These are phyloP conservation scores for Gracilaria caudata DNA, from an alignment of 23 red algal species.

Conservation along the genomic window DNA sequence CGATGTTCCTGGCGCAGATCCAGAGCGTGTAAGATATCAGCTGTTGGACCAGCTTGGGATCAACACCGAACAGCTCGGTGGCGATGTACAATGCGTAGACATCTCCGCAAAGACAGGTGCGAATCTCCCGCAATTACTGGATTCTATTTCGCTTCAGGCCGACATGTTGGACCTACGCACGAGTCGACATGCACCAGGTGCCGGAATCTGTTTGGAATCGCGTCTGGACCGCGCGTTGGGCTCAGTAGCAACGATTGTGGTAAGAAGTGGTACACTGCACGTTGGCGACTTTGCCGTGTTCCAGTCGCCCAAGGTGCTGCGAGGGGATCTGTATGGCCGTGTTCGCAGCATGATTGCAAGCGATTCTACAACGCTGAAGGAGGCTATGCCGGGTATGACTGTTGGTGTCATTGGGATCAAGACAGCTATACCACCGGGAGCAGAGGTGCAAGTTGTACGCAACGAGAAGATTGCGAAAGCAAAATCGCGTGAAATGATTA, in stretches of 20 bases:
- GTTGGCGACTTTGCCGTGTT: slow-evolving; percentile 72
- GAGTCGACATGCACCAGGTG: slow-evolving; percentile 44
- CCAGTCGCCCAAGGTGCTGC: slow-evolving; percentile 19
- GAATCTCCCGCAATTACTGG: slow-evolving; percentile 68
- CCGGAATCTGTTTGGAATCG: slow-evolving; percentile 85
- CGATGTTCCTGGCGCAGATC: slow-evolving; percentile 67
- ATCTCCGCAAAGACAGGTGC: slow-evolving; percentile 81
- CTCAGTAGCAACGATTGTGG: slow-evolving; percentile 72
- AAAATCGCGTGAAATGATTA: slow-evolving; percentile 39
- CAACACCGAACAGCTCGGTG: slow-evolving; percentile 82
- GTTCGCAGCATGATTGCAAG: slow-evolving; percentile 65
- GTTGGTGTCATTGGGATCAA: slow-evolving; percentile 76
- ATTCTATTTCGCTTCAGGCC: slow-evolving; percentile 81
- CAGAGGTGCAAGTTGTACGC: slow-evolving; percentile 45
- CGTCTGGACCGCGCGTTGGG: slow-evolving; percentile 73
- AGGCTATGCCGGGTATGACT: slow-evolving; percentile 65
- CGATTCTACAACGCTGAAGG: slow-evolving; percentile 19
- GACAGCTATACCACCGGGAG: slow-evolving; percentile 67
- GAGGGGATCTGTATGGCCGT: slow-evolving; percentile 72
- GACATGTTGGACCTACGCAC: slow-evolving; percentile 75
- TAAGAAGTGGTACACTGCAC: slow-evolving; percentile 70
- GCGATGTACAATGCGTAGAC: slow-evolving; percentile 85
- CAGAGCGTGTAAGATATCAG: slow-evolving; percentile 55
- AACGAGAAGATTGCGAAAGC: slow-evolving; percentile 56
- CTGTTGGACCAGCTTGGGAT: slow-evolving; percentile 66